Percentiles rank a stretch among this genome's conserved stretches.
These are phyloP conservation scores for Auricularia sp. DNA, from an alignment of 768 basidiomycete genomes.

Conservation along the genomic window DNA sequence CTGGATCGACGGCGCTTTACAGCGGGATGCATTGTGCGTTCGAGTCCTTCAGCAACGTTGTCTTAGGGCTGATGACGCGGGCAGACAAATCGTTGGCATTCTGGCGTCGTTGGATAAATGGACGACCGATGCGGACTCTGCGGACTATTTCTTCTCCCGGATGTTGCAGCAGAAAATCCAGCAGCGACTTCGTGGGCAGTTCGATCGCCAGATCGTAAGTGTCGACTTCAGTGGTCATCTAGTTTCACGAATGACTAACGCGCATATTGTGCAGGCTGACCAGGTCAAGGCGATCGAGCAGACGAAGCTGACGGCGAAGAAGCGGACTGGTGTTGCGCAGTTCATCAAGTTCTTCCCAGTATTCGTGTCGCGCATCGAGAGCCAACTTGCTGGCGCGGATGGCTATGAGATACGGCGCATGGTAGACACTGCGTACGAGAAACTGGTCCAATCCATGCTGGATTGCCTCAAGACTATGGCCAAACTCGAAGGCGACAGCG, in stretches of 20 bases:
- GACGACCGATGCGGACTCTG: slow-evolving; percentile 64
- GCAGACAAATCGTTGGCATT: slow-evolving; percentile 78
- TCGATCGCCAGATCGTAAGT: slow-evolving; percentile 50
- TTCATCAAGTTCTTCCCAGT: slow-evolving; percentile 89
- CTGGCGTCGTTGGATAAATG: slow-evolving; percentile 70
- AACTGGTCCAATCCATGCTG: slow-evolving; percentile 84
- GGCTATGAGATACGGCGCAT: slow-evolving; percentile 63
- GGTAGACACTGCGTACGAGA: slow-evolving; percentile 80
- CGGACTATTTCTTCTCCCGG: slow-evolving; percentile 58
- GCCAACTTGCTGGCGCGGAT: slow-evolving; percentile 69
- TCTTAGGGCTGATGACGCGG: slow-evolving; percentile 3
- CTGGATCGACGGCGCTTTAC: slow-evolving; percentile 75
- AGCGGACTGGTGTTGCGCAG: slow-evolving; percentile 82
- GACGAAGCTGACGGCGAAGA: slow-evolving; percentile 86
- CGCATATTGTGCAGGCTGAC: slow-evolving; percentile 45
- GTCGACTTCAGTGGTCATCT: slow-evolving; percentile 13
- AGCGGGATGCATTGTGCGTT: slow-evolving; percentile 67
- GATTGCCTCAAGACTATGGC: slow-evolving; percentile 92
- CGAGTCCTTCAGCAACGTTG: neutral
- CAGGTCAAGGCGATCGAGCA: slow-evolving; percentile 84
- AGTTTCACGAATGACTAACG: neutral
- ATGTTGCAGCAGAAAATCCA: slow-evolving; percentile 76
- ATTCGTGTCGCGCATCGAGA: slow-evolving; percentile 76
- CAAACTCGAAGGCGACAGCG: slow-evolving; percentile 84
- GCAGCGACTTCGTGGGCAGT: slow-evolving; percentile 58